Evolutionary conservation across 1,284 basidiomycete species (phyloP).

Genomic region (Papiliotrema terrestris): DNA sequence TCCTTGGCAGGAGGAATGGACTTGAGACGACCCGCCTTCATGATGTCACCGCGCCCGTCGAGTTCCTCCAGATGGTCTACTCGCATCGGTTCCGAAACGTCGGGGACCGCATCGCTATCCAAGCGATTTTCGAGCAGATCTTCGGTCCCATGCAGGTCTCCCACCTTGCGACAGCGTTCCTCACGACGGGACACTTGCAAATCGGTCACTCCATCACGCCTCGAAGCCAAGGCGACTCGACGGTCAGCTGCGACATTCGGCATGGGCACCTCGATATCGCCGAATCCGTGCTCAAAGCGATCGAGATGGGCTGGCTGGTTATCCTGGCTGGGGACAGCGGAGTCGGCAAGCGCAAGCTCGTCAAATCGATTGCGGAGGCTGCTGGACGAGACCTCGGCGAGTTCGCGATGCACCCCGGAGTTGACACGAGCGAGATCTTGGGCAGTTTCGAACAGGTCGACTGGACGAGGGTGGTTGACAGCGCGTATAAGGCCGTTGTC

Average conservation of each 20-base stretch:
- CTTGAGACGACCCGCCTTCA: conserved; percentile 53
- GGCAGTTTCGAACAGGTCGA: conserved; percentile 95
- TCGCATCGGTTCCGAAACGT: conserved; percentile 77
- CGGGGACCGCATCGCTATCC: conserved; percentile 63
- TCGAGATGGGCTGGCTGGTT: conserved; percentile 78
- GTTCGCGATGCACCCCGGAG: conserved; percentile 77
- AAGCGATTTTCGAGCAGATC: conserved; percentile 60
- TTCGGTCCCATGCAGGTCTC: conserved; percentile 54
- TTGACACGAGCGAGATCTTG: conserved; percentile 90
- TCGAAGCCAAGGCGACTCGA: conserved; percentile 23
- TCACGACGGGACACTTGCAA: conserved; percentile 59
- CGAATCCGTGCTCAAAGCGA: conserved; percentile 71
- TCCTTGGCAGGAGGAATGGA: conserved; percentile 53
- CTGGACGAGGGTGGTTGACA: conserved; percentile 14
- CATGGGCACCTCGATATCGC: conserved; percentile 65
- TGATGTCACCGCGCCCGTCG: conserved; percentile 55
- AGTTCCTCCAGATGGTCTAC: conserved; percentile 70
- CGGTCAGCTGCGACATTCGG: conserved; percentile 56
- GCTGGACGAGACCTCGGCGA: conserved; percentile 69
- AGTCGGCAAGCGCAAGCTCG: conserved; percentile 76
- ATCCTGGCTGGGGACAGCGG: conserved; percentile 76
- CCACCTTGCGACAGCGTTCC: conserved; percentile 54
- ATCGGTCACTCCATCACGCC: conserved; percentile 63
- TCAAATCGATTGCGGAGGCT: conserved; percentile 67
- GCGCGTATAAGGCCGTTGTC: conserved; percentile 8